These are phyloP conservation scores for Withania somnifera DNA, from an alignment of 305 asterid genomes.

Conservation along the genomic window DNA sequence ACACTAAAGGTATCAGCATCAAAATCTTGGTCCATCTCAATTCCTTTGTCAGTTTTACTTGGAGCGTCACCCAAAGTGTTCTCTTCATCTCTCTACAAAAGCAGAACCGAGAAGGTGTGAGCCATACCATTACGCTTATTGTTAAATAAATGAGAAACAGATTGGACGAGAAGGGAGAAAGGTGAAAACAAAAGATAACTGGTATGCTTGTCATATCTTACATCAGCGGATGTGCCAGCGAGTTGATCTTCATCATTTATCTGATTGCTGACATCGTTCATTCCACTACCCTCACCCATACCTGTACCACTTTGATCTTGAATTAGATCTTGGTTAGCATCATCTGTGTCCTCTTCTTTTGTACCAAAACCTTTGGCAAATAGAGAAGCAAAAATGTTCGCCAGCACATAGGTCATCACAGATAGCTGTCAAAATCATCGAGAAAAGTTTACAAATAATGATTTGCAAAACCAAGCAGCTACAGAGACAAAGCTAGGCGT, in stretches of 20 bases:
- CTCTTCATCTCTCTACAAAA: conserved; percentile 50
- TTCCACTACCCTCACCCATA: conserved; percentile 89
- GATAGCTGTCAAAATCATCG: conserved; percentile 42
- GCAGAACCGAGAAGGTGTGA: conserved; percentile 4
- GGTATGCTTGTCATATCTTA: conserved; percentile 12
- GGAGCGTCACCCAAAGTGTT: conserved; percentile 44
- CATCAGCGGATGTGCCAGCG: conserved; percentile 60
- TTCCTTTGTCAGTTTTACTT: conserved; percentile 62
- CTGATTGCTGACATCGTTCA: conserved; percentile 84
- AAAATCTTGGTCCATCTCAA: conserved; percentile 95
- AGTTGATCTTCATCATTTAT: conserved; percentile 90
- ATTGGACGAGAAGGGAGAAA: conserved; percentile 2
- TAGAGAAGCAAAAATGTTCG: conserved; percentile 52
- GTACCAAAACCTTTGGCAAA: conserved; percentile 73
- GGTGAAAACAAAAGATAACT: not conserved
- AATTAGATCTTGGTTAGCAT: conserved; percentile 28
- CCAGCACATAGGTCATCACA: conserved; percentile 55
- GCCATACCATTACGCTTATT: not conserved
- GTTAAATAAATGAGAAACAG: not conserved
- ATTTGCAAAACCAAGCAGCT: not conserved
- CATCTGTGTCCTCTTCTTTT: conserved; percentile 44
- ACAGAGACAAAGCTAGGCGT: not conserved
- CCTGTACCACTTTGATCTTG: conserved; percentile 87
- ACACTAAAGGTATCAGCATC: conserved; percentile 55
- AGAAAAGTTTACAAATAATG: not conserved